Evolutionary conservation across 768 basidiomycete species (phyloP), one percentile per base, ranked within the genome.

Genomic region (Macrolepiota fuliginosa): DNA sequence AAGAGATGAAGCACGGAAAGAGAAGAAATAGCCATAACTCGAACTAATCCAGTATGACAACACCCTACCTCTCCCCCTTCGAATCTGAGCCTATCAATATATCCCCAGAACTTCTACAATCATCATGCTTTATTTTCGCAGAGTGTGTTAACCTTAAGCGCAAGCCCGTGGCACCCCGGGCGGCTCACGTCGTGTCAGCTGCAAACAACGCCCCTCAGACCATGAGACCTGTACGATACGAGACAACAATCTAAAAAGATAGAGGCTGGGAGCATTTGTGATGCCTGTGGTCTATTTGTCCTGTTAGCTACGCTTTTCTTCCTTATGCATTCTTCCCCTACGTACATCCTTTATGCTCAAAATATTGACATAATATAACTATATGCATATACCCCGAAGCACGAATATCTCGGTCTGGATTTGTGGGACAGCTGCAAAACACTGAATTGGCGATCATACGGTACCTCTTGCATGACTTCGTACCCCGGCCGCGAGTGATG

Each of bases 161-260:
- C 67, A 81, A 90, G 67, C 96, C 92, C 58, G 85, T 78, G 52
- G 87, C 84, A 54, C 97, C 97, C 64, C 87, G 96, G 65, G 87
- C 86, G 68, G 82, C 93, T 29, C 86, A 77, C 76, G 85, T 82
- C 69, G 89, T 98, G 75, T 88, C 89, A 58, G 76, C 81, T 63
- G 72, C 73, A 63, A 82, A 84, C 66, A 98, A 98, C 78, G 79
- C 83, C 51, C 93, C 97, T 55, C 90, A 96, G 80, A 98, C 97
- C 62, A 93, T 99, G 77, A 85, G 83, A 66, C 94, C 96, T 67
- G 82, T 95, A 69, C 87, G 85, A 67, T 98, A 98, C 85, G 96
- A 96, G 88, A 97, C 94, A 67, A 94, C 89, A 69, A 96, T 97
- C 78, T 97, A 87, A 88, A 76, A 70, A 66, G 74, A 66, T 65